Percentiles rank a stretch among this genome's conserved stretches.
Evolutionary conservation across 163 green algal genomes (phyloP).

Genomic region (Scenedesmus sp.): DNA sequence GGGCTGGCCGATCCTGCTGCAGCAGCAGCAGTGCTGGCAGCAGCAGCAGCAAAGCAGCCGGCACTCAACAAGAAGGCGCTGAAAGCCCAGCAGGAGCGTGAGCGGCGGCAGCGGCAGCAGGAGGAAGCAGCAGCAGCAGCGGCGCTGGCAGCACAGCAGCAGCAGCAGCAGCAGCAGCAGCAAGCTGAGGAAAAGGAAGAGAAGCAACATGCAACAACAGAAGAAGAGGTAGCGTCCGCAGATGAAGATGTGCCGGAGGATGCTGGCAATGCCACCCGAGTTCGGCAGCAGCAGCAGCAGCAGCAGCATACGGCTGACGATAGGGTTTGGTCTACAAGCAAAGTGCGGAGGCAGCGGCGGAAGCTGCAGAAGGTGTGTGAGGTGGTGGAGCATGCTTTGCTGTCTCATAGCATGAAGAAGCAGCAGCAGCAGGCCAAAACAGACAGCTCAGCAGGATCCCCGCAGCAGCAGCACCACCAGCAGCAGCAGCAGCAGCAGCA

Average conservation of each 20-base stretch:
- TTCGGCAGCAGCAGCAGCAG: background rate
- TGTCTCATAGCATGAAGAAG: background rate
- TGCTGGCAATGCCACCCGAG: background rate
- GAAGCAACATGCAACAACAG: too few relatives aligned
- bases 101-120: background rate
- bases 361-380: background rate
- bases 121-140: background rate
- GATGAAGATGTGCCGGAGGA: background rate
- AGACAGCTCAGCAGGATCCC: background rate
- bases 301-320: background rate
- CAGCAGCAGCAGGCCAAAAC: background rate
- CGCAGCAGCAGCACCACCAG: background rate
- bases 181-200: background rate
- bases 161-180: background rate
- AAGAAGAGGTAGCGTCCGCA: background rate
- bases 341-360: background rate
- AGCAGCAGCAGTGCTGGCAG: background rate
- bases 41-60: background rate
- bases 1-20: background rate
- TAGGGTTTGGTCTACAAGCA: background rate
- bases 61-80: slow-evolving; percentile 7
- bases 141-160: background rate
- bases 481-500: background rate
- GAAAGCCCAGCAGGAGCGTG: background rate
- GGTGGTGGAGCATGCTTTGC: background rate